Percentiles rank a stretch among this genome's conserved stretches.
These are phyloP conservation scores for Kazachstania viticola DNA, from an alignment of 805 yeast genomes.

Conservation along the genomic window DNA sequence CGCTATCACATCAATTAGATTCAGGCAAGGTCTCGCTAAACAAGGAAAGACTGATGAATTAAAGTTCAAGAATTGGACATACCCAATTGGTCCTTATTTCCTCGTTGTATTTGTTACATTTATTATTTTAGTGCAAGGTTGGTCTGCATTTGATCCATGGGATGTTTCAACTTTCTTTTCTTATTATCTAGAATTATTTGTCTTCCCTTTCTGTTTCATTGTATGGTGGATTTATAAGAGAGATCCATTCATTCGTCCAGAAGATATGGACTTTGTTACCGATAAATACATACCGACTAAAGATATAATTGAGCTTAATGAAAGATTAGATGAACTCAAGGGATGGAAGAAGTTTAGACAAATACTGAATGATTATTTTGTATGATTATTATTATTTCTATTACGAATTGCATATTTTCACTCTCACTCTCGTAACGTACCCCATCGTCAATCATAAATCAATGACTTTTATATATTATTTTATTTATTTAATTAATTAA, in stretches of 20 bases:
- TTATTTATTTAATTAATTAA: too few species aligned
- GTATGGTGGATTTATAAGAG: constrained; percentile 33
- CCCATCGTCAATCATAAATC: too few species aligned
- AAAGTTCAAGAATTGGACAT: constrained; percentile 37
- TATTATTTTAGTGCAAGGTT: constrained; percentile 42
- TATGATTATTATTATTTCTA: too few species aligned
- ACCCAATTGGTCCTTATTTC: constrained; percentile 41
- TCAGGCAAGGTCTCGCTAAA: constrained; percentile 33
- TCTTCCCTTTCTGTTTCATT: constrained; percentile 35
- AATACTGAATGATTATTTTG: constrained; percentile 10
- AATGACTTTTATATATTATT: too few species aligned
- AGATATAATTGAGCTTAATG: constrained; percentile 35
- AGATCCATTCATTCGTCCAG: constrained; percentile 32
- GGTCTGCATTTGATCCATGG: constrained; percentile 40
- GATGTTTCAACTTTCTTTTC: constrained; percentile 32
- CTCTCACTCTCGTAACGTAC: too few species aligned
- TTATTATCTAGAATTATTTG: constrained; percentile 34
- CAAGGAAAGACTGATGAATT: constrained; percentile 36
- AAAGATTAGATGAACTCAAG: constrained; percentile 28
- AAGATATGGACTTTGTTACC: constrained; percentile 43
- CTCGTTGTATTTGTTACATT: constrained; percentile 32
- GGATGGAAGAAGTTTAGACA: constrained; percentile 35
- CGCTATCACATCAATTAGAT: constrained; percentile 38
- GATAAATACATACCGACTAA: constrained; percentile 39
- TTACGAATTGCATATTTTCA: too few species aligned